Percentiles rank a stretch among this genome's conserved stretches.
phyloP scores from a whole-genome alignment of 2,329 filamentous ascomycete genomes.

The Aspergillus spinulosporus region DNA sequence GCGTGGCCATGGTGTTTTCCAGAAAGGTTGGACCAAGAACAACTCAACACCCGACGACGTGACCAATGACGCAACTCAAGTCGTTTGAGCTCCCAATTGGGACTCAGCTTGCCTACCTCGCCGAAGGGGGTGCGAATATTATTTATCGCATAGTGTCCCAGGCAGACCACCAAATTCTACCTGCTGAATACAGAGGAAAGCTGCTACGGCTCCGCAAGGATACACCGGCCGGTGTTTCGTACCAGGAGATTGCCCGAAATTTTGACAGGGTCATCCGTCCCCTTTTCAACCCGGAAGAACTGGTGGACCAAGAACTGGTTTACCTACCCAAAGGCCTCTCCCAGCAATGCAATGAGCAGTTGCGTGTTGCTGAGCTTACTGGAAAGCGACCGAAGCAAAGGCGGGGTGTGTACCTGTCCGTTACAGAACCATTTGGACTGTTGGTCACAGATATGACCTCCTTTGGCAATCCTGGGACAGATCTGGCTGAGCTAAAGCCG shows the following conservation, averaged over 20 bases:
- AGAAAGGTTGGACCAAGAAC: conserved; percentile 11
- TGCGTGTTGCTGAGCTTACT: conserved; percentile 51
- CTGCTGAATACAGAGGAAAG: conserved; percentile 43
- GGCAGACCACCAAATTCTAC: conserved; percentile 21
- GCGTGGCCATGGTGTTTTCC: conserved; percentile 22
- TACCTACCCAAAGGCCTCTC: conserved; percentile 47
- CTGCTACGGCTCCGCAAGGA: conserved; percentile 64
- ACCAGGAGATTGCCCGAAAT: conserved; percentile 47
- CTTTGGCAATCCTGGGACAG: conserved; percentile 32
- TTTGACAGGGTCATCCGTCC: conserved; percentile 50
- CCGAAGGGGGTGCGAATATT: conserved; percentile 75
- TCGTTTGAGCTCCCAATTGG: conserved; percentile 38
- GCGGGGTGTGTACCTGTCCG: conserved; percentile 52
- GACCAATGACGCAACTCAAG: conserved; percentile 35
- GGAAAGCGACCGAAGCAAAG: conserved; percentile 51
- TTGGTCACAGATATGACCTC: conserved; percentile 73
- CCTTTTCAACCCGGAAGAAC: conserved; percentile 55
- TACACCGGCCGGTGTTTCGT: conserved; percentile 53
- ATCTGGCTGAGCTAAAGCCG: conserved; percentile 73
- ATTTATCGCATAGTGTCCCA: conserved; percentile 62
- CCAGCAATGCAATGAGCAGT: conserved; percentile 54
- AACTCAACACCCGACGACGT: conserved; percentile 18
- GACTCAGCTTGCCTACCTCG: conserved; percentile 49
- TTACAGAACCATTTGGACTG: conserved; percentile 63
- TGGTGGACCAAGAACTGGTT: conserved; percentile 60